Base-by-base conservation (phyloP, 306 rosid species). In the Casuarina glauca region DNA sequence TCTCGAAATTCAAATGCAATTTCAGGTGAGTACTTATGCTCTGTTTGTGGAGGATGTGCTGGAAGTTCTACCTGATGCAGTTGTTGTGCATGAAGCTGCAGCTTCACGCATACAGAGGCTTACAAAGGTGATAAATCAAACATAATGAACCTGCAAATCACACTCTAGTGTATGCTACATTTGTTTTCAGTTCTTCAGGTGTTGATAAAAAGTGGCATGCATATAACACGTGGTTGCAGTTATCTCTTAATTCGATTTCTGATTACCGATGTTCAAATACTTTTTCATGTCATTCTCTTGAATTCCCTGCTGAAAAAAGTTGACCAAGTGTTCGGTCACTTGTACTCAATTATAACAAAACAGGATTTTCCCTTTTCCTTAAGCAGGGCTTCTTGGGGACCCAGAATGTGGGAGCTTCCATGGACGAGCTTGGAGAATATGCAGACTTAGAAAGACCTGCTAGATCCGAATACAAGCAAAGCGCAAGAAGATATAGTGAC, bases 11-110 rank as follows among this genome's bases (percentile, higher is more conserved):
- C 13, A 55, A 51, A 74, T 72, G 51, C 39, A 36, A 50, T 80
- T 82, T 69, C 82, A 91, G 97, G 97, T 95, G 76, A 95, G 97
- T 82, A 89, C 98, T 72, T 95, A 92, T 87, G 92, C 97, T 80
- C 84, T 94, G 90, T 84, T 89, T 79, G 90, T 89, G 69, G 97
- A 89, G 86, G 98, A 95, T 61, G 91, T 95, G 49, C 84, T 95
- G 74, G 97, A 90, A 86, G 97, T 94, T 70, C 79, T 90, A 58
- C 80, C 92, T 50, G 98, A 94, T 67, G 92, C 90, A 12, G 84
- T 94, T 74, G 87, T 94, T 16, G 91, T 94, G 75, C 92, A 88
- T 76, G 97, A 94, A 89, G 97, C 94, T 78, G 98, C 98, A 51
- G 97, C 93, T 46, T 92, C 93, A 13, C 97, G 87, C 55, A 86